Evolutionary conservation across 1,284 basidiomycete genomes (phyloP).

Genomic region (Uromyces viciae-fabae): DNA sequence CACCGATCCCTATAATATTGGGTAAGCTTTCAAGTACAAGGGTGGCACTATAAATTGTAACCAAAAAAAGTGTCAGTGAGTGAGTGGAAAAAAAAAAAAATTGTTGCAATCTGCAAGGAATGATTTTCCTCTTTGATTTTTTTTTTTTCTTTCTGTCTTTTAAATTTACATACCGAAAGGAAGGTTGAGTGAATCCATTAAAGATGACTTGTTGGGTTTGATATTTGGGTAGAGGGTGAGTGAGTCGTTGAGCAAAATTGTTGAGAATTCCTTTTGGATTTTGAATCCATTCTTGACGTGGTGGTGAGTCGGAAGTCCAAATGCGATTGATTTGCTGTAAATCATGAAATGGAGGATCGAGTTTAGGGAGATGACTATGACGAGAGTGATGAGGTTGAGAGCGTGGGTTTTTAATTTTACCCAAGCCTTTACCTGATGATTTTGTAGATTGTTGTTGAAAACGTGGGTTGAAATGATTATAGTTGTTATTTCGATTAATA

Average conservation of each 20-base stretch:
- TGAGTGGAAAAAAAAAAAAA: no score
- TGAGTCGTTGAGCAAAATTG: constrained; percentile 22
- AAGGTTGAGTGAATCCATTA: neutral
- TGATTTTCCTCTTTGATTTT: no score
- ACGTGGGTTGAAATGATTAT: neutral
- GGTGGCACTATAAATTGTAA: constrained; percentile 16
- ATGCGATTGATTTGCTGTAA: neutral
- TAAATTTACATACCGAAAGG: constrained; percentile 23
- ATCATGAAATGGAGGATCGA: constrained; percentile 22
- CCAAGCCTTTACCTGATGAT: neutral
- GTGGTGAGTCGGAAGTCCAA: constrained; percentile 17
- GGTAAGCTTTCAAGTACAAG: constrained; percentile 9
- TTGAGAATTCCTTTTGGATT: constrained; percentile 43
- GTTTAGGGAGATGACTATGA: constrained; percentile 16
- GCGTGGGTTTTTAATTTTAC: neutral
- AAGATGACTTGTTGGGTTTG: constrained; percentile 25
- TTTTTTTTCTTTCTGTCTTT: neutral
- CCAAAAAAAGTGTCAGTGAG: no score
- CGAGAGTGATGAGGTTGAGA: neutral
- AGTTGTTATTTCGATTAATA: neutral
- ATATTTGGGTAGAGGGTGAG: constrained; percentile 32
- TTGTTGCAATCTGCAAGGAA: no score
- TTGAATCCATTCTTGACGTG: constrained; percentile 33
- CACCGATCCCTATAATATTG: constrained; percentile 60
- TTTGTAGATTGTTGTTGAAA: neutral